phyloP scores from a whole-genome alignment of 2,329 filamentous ascomycete genomes.

The Ophiostoma angusticollis region DNA sequence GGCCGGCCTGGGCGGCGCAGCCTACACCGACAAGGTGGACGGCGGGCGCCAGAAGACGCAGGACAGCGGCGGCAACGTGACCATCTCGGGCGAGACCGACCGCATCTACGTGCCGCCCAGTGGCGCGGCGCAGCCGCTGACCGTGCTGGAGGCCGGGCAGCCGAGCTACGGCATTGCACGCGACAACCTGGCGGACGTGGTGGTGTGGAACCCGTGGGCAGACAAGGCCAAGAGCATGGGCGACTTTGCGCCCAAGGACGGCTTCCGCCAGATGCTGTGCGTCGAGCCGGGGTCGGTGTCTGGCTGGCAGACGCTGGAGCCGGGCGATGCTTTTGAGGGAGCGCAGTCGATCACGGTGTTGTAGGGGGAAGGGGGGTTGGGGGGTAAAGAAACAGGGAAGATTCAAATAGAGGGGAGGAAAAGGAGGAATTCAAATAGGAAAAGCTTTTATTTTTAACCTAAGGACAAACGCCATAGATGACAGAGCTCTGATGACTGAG shows the following conservation, averaged over 20 bases:
- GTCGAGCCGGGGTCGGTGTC: slow-evolving; percentile 80
- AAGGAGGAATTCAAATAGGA: too few species aligned
- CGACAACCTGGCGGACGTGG: slow-evolving; percentile 75
- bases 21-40: slow-evolving; percentile 77
- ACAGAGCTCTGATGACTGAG: too few species aligned
- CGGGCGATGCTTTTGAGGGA: slow-evolving; percentile 55
- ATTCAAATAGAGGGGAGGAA: too few species aligned
- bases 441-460: too few species aligned
- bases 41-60: slow-evolving; percentile 51
- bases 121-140: slow-evolving; percentile 43
- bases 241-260: slow-evolving; percentile 82
- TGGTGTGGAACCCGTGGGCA: slow-evolving; percentile 95
- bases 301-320: slow-evolving; percentile 73
- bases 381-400: too few species aligned
- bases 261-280: slow-evolving; percentile 87
- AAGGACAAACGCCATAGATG: too few species aligned
- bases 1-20: slow-evolving; percentile 60
- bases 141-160: slow-evolving; percentile 50
- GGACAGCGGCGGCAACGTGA: slow-evolving; percentile 44
- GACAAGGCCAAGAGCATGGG: slow-evolving; percentile 71
- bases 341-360: slow-evolving; percentile 40
- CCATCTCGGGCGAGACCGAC: slow-evolving; percentile 70
- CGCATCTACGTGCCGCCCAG: slow-evolving; percentile 67
- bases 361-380: too few species aligned
- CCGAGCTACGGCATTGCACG: slow-evolving; percentile 61